Evolutionary conservation across 768 basidiomycete species (phyloP).

Genomic region (Lactifluus hygrophoroides): DNA sequence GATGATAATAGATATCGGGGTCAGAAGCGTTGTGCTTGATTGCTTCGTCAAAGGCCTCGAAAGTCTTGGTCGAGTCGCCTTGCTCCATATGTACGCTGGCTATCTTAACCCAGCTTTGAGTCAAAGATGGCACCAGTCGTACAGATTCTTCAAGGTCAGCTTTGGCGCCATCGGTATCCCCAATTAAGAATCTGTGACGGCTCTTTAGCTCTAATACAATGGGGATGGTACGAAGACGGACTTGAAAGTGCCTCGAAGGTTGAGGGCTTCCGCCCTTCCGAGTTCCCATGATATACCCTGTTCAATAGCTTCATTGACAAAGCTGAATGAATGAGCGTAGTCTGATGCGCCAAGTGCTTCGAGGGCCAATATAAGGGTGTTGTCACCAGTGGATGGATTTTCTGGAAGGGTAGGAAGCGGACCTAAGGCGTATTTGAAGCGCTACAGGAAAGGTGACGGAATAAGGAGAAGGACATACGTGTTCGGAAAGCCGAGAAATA

Average conservation of each 20-base stretch:
- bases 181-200: conserved; percentile 70
- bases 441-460: conserved; percentile 1
- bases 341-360: conserved; percentile 80
- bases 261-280: conserved; percentile 81
- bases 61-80: conserved; percentile 68
- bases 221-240: conserved; percentile 30
- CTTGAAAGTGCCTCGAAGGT: conserved; percentile 95
- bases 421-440: conserved; percentile 32
- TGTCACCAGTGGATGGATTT: conserved; percentile 68
- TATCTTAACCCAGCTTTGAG: conserved; percentile 92
- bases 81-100: conserved; percentile 98
- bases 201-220: neutral
- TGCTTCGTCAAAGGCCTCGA: conserved; percentile 87
- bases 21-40: conserved; percentile 74
- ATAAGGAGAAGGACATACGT: conserved; percentile 40
- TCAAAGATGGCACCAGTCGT: conserved; percentile 54
- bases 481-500: conserved; percentile 96
- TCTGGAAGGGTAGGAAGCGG: conserved; percentile 66
- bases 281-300: conserved; percentile 74
- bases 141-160: conserved; percentile 74
- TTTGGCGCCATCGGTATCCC: conserved; percentile 76
- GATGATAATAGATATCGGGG: conserved; percentile 97
- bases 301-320: conserved; percentile 78
- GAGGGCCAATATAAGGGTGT: conserved; percentile 70
- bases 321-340: conserved; percentile 69